Evolutionary conservation across 805 yeast genomes (phyloP).

Genomic region (Saturnispora dispora): DNA sequence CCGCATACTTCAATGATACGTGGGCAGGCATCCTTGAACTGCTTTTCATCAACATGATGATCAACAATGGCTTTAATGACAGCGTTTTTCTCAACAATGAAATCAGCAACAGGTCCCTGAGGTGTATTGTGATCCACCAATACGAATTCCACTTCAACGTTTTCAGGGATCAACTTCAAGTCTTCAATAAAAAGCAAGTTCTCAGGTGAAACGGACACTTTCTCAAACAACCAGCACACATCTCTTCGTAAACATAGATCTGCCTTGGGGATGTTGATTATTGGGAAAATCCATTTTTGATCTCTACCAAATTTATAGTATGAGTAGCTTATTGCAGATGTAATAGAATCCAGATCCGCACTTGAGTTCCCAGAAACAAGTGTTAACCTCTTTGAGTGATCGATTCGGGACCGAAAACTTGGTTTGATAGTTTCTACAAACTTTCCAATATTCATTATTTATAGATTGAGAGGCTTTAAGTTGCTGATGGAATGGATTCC

Average conservation of each 20-base stretch:
- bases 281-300: constrained; percentile 44
- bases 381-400: constrained; percentile 7
- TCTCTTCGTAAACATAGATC: constrained; percentile 71
- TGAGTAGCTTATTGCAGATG: constrained; percentile 65
- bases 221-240: constrained; percentile 43
- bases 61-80: constrained; percentile 61
- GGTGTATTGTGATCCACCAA: constrained; percentile 79
- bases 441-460: not conserved
- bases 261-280: constrained; percentile 58
- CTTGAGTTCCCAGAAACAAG: constrained; percentile 78
- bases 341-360: constrained; percentile 83
- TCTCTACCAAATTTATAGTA: constrained; percentile 35
- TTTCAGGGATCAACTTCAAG: constrained; percentile 24
- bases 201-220: constrained; percentile 37
- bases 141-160: constrained; percentile 33
- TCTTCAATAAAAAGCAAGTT: constrained; percentile 64
- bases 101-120: constrained; percentile 38
- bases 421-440: not conserved
- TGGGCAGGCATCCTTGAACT: constrained; percentile 44
- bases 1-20: constrained; percentile 56
- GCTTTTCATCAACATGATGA: constrained; percentile 73
- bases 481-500: not conserved
- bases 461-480: not conserved
- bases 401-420: not conserved
- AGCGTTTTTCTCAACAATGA: constrained; percentile 16